Conservation (phyloP, 2,329 filamentous ascomycete species). For the Ophiostoma quercus region DNA sequence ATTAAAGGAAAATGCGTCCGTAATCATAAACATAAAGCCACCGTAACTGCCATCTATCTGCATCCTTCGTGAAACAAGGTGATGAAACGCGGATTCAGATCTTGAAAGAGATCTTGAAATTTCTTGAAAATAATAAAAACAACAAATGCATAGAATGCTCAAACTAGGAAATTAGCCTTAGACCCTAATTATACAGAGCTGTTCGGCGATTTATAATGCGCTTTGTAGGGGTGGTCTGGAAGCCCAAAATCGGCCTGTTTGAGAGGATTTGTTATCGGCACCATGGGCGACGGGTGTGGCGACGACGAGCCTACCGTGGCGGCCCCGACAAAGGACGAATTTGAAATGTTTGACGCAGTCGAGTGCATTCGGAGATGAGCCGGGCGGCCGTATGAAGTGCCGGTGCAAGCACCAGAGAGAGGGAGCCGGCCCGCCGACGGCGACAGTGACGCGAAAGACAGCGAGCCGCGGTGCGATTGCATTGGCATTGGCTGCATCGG, state of each 20-base stretch:
- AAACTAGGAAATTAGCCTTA: neutral
- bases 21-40: neutral
- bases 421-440: neutral
- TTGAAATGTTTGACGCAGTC: neutral
- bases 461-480: neutral
- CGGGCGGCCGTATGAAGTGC: neutral
- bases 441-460: neutral
- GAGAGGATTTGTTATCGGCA: slow-evolving; percentile 58
- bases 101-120: neutral
- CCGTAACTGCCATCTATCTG: neutral
- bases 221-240: slow-evolving; percentile 75
- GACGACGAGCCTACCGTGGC: slow-evolving; percentile 18
- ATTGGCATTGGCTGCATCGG: neutral
- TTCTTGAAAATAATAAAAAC: no score
- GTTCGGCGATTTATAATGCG: slow-evolving; percentile 70
- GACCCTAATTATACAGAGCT: slow-evolving; percentile 17
- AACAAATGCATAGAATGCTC: neutral
- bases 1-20: neutral
- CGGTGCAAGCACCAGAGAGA: neutral
- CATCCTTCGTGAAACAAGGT: neutral
- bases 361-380: slow-evolving; percentile 16
- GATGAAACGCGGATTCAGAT: no score
- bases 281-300: slow-evolving; percentile 30
- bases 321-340: slow-evolving; percentile 26
- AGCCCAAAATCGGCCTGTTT: slow-evolving; percentile 67